phyloP scores from a whole-genome alignment of 805 yeast genomes.

The Isabelozyma heimii region DNA sequence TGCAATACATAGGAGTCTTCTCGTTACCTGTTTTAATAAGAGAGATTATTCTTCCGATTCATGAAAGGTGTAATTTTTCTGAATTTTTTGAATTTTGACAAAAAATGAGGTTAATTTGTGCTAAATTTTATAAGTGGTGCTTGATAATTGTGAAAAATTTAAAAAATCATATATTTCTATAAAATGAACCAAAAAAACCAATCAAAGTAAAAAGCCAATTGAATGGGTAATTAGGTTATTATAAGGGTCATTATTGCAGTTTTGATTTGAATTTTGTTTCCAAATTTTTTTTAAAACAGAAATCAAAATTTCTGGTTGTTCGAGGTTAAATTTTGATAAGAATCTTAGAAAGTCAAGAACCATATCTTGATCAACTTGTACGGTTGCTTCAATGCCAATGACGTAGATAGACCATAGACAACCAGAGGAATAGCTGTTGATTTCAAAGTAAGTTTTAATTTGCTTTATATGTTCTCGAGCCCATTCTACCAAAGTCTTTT shows the following conservation, averaged over 20 bases:
- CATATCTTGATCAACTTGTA: not conserved
- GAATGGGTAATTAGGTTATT: not conserved
- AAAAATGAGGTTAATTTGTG: too few species aligned
- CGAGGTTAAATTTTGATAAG: not conserved
- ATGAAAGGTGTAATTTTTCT: too few species aligned
- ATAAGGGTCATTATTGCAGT: not conserved
- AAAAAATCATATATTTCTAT: not conserved
- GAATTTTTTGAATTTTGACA: too few species aligned
- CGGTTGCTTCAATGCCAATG: not conserved
- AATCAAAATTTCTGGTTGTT: not conserved
- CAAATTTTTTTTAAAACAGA: not conserved
- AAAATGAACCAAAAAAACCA: not conserved
- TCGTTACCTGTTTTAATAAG: too few species aligned
- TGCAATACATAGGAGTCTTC: too few species aligned
- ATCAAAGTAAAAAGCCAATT: not conserved
- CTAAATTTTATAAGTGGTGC: too few species aligned
- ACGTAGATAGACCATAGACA: not conserved
- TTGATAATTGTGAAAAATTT: not conserved
- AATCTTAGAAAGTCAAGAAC: not conserved
- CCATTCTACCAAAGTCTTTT: not conserved
- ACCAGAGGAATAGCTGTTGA: not conserved
- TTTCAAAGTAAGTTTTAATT: not conserved
- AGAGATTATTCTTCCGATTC: too few species aligned
- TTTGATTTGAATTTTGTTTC: not conserved
- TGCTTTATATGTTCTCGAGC: not conserved